phyloP scores from a whole-genome alignment of 2,329 filamentous ascomycete species.

The Cryphonectria naterciae region DNA sequence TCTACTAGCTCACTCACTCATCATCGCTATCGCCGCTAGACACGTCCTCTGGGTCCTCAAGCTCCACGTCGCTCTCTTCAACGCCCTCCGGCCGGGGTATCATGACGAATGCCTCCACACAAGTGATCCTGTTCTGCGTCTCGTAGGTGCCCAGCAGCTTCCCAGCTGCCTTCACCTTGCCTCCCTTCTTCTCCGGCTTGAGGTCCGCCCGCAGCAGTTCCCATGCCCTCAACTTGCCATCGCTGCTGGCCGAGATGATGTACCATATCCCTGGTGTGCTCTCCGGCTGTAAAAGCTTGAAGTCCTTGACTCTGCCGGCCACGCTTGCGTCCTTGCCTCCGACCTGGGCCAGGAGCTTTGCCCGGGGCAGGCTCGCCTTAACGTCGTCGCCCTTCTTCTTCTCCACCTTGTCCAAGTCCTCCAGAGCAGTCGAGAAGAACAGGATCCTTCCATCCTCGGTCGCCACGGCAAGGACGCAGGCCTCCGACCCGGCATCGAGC shows the following conservation, averaged over 20 bases:
- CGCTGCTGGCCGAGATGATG: constrained; percentile 78
- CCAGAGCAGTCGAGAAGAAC: constrained; percentile 73
- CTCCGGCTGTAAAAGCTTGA: constrained; percentile 63
- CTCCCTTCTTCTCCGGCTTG: constrained; percentile 35
- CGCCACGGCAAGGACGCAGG: constrained; percentile 70
- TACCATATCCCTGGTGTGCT: constrained; percentile 51
- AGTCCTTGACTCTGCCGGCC: constrained; percentile 82
- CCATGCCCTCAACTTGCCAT: constrained; percentile 85
- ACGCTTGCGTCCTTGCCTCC: constrained; percentile 74
- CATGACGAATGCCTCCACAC: constrained; percentile 85
- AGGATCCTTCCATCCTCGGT: constrained; percentile 89
- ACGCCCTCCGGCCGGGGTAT: constrained; percentile 65
- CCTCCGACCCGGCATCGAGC: constrained; percentile 52
- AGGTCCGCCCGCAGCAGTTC: constrained; percentile 54
- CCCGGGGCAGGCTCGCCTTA: constrained; percentile 51
- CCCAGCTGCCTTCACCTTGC: constrained; percentile 55
- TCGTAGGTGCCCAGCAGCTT: constrained; percentile 76
- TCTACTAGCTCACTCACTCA: constrained; percentile 23
- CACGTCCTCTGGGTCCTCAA: constrained; percentile 46
- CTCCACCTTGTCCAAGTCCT: constrained; percentile 46
- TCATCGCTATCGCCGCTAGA: constrained; percentile 42
- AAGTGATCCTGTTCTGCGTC: constrained; percentile 88
- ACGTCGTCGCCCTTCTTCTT: constrained; percentile 30
- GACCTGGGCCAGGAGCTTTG: constrained; percentile 73
- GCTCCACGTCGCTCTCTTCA: constrained; percentile 61